Conservation (phyloP, 306 rosid genomes). For the Mucuna pruriens region DNA sequence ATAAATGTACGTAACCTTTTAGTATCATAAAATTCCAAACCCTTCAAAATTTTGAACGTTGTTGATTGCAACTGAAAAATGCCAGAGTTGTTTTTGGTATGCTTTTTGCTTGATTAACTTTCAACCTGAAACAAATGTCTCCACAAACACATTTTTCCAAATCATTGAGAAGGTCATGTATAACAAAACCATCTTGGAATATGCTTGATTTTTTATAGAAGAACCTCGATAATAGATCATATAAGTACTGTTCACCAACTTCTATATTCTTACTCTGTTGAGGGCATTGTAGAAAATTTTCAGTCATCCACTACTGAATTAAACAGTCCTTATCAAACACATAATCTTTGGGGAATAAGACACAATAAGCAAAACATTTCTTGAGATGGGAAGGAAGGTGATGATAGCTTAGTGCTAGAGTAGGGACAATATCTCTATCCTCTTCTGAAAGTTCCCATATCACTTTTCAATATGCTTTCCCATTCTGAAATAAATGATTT, state of each 20-base stretch:
- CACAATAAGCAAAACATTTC: background rate
- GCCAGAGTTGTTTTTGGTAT: background rate
- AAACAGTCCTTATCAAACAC: background rate
- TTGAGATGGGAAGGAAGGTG: slow-evolving; percentile 5
- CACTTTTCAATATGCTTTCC: background rate
- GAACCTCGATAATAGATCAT: slow-evolving; percentile 12
- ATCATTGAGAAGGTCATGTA: background rate
- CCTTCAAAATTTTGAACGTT: background rate
- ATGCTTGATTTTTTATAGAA: background rate
- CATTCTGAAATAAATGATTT: background rate
- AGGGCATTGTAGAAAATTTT: background rate
- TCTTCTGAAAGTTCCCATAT: background rate
- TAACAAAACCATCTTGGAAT: background rate
- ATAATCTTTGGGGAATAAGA: background rate
- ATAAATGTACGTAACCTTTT: background rate
- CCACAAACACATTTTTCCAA: background rate
- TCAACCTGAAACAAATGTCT: background rate
- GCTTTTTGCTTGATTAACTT: background rate
- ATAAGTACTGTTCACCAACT: background rate
- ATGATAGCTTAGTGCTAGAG: background rate
- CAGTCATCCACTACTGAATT: background rate
- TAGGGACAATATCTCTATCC: background rate
- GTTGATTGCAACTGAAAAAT: background rate
- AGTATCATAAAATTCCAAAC: background rate
- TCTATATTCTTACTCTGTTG: background rate